Base-by-base conservation (phyloP, 306 rosid species). In the Coriaria nepalensis region DNA sequence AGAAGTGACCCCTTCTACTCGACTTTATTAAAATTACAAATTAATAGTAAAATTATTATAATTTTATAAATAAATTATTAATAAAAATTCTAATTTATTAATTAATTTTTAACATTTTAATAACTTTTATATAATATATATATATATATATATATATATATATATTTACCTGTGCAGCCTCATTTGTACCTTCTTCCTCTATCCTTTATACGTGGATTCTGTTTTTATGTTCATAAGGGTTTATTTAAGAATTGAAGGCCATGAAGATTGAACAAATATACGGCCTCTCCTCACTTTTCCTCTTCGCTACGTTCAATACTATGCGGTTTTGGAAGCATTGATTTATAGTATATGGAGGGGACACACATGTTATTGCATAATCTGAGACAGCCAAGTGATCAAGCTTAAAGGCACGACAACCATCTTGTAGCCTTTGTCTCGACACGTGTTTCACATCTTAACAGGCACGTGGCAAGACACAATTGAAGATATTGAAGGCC, bases 161-260 rank as follows among this genome's bases (percentile, higher is more conserved):
- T n/a, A n/a, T n/a, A n/a, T n/a, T n/a, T n/a, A n/a, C n/a, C n/a
- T n/a, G n/a, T n/a, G n/a, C n/a, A n/a, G n/a, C n/a, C n/a, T n/a
- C n/a, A n/a, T n/a, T n/a, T n/a, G 29, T 20, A 20, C 3, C 29
- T 20, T 20, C 29, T 20, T 1, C 29, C 29, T 3, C 29, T 20
- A 20, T 3, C 29, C 29, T 20, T 20, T 20, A 20, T 20, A 20
- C 29, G 29, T 20, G 29, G 29, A 29, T 9, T 4, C 45, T 7
- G 52, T 48, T 42, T 36, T 32, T n/a, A 37, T 45, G 49, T 44
- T 36, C 57, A 37, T 45, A 49, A 40, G 60, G 48, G 42, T 32
- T 12, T 55, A 64, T 60, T 52, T 78, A 83, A 80, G 78, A 80
- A 83, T 83, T 73, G 86, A 70, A 54, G 14, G 62, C 66, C 84